Base-by-base conservation (phyloP, 768 basidiomycete species). In the Solioccasus polychromus region DNA sequence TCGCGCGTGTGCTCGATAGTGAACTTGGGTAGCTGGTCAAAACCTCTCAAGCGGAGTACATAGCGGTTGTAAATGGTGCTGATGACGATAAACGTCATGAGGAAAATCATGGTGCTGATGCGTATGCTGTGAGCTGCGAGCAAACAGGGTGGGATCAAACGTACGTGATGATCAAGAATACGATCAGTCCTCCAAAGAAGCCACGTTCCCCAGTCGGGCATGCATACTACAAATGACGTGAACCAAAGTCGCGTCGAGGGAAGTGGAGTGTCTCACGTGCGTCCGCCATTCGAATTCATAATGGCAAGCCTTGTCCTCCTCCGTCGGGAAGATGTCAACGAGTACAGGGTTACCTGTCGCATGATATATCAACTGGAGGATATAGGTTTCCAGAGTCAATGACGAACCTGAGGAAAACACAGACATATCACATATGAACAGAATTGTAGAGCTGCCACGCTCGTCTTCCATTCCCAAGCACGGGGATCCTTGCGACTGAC, bases 261-360 rank as follows among this genome's bases (percentile, higher is more conserved):
- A 3, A 29, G 1, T n/a, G 28, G 24, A n/a, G 22, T 20, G 23
- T 63, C 78, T 57, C 53, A 92, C 90, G 54, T 80, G 81, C 5
- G 87, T 92, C 45, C 76, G 72, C 92, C 92, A 94, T 68, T 94
- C 89, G 30, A 94, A 67, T 47, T 86, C 78, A 60, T 83, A 93
- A 10, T 81, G 77, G 62, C 92, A 94, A n/a, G 79, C 80, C 22
- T 59, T 59, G 8, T 83, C 77, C 26, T 85, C 80, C 14, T 78
- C 76, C 9, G 70, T 69, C 7, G 80, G 79, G 19, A 90, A 76
- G 39, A 85, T 80, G 2, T 78, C 82, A n/a, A n/a, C n/a, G n/a
- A n/a, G n/a, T n/a, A 67, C 57, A 7, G 80, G 80, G 35, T 62
- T 61, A 7, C 80, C 80, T 71, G 11, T 43, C 23, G 24, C 0